A percentile compares a stretch with the other conserved stretches of the same genome.
Conservation (phyloP, 176 grass and related monocot genomes). For the Sorghum bicolor region Sorghum_bicolor_NCBIv3 NC_012878.2:54692001-54692500, state of each 20-base stretch:
- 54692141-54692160: slow-evolving; percentile 57
- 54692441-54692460: background rate
- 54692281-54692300: background rate
- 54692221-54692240: slow-evolving; percentile 9
- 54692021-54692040: slow-evolving; percentile 1
- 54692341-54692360: background rate
- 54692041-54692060: slow-evolving; percentile 51
- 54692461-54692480: slow-evolving; percentile 46
- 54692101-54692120: slow-evolving; percentile 60
- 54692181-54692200: slow-evolving; percentile 20
- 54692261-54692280: background rate
- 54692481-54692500: slow-evolving; percentile 43
- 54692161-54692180: slow-evolving; percentile 59
- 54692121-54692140: slow-evolving; percentile 57
- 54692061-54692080: slow-evolving; percentile 69
- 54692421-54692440: background rate
- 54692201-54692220: background rate
- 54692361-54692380: background rate
- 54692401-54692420: background rate
- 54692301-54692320: background rate
- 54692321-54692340: background rate
- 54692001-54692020: slow-evolving; percentile 58
- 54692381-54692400: background rate
- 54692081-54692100: slow-evolving; percentile 52
- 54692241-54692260: background rate